A percentile compares a stretch with the other conserved stretches of the same genome.
phyloP scores from a whole-genome alignment of 1,284 basidiomycete species.

The Vanrija sp. region DNA sequence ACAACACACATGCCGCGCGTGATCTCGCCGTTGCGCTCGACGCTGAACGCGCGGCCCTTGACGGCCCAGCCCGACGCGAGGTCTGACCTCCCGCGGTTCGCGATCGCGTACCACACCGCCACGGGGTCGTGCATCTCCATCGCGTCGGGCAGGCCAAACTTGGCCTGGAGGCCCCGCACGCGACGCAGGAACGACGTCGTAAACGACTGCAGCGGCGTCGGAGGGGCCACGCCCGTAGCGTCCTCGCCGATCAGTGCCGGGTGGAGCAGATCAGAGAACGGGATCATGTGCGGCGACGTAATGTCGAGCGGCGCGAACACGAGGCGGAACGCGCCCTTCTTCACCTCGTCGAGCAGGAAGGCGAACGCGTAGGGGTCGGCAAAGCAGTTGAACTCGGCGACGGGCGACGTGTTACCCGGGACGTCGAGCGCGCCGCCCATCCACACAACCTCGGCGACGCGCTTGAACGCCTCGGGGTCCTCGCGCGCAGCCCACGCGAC shows the following conservation, averaged over 20 bases:
- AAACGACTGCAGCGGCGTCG: slow-evolving; percentile 59
- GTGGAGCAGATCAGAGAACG: slow-evolving; percentile 61
- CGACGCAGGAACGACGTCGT: slow-evolving; percentile 72
- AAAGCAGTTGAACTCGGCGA: slow-evolving; percentile 89
- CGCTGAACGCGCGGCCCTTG: slow-evolving; percentile 40
- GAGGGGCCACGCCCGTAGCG: slow-evolving; percentile 2
- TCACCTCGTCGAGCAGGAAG: slow-evolving; percentile 46
- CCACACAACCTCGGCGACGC: slow-evolving; percentile 65
- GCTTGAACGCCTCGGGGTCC: slow-evolving; percentile 58
- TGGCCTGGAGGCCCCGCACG: slow-evolving; percentile 61
- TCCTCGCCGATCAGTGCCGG: slow-evolving; percentile 55
- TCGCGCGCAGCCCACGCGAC: slow-evolving; percentile 65
- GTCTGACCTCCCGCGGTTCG: slow-evolving; percentile 48
- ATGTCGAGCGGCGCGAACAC: slow-evolving; percentile 74
- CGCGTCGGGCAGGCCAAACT: slow-evolving; percentile 69
- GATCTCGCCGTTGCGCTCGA: slow-evolving; percentile 49
- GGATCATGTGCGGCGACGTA: slow-evolving; percentile 70
- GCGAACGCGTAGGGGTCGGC: slow-evolving; percentile 85
- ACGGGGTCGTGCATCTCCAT: slow-evolving; percentile 63
- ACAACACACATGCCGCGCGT: slow-evolving; percentile 52
- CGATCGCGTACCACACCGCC: slow-evolving; percentile 54
- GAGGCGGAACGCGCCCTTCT: slow-evolving; percentile 51
- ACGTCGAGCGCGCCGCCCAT: slow-evolving; percentile 98
- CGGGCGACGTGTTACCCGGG: slow-evolving; percentile 80
- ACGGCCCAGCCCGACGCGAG: slow-evolving; percentile 35